These are phyloP conservation scores for Camelina hispida DNA, from an alignment of 345 rosid genomes.

Conservation along the genomic window DNA sequence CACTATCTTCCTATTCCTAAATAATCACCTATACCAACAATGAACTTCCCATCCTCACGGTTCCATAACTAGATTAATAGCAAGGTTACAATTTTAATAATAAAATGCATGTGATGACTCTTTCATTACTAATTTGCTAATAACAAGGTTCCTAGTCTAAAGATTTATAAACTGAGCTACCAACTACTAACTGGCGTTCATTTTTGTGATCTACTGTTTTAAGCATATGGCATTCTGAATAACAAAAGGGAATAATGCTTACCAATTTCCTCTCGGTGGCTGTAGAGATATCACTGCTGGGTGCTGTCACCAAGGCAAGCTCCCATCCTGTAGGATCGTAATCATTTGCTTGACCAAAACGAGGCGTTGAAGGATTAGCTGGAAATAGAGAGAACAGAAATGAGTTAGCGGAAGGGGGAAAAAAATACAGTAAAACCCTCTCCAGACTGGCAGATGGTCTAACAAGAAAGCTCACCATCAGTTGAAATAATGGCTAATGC, in stretches of 20 bases:
- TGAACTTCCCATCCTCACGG: constrained; percentile 5
- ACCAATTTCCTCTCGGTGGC: constrained; percentile 88
- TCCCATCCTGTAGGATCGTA: constrained; percentile 98
- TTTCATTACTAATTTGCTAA: background rate
- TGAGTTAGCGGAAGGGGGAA: background rate
- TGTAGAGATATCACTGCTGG: constrained; percentile 76
- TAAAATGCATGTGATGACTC: background rate
- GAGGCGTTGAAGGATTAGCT: constrained; percentile 52
- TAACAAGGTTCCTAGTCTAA: background rate
- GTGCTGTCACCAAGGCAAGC: constrained; percentile 82
- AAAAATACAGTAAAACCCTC: background rate
- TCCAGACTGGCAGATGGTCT: background rate
- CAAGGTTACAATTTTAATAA: background rate
- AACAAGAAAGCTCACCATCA: constrained; percentile 54
- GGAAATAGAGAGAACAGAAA: background rate
- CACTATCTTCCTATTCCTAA: background rate
- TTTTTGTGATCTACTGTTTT: background rate
- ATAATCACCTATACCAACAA: background rate
- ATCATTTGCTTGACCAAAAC: constrained; percentile 59
- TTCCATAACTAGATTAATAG: no score
- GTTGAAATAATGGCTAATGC: constrained; percentile 86
- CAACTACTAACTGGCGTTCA: background rate
- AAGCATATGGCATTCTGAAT: background rate
- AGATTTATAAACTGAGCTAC: background rate
- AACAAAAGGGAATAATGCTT: constrained; percentile 36